phyloP scores from a whole-genome alignment of 73 alveolate genomes.

The Tetrahymena borealis region DNA sequence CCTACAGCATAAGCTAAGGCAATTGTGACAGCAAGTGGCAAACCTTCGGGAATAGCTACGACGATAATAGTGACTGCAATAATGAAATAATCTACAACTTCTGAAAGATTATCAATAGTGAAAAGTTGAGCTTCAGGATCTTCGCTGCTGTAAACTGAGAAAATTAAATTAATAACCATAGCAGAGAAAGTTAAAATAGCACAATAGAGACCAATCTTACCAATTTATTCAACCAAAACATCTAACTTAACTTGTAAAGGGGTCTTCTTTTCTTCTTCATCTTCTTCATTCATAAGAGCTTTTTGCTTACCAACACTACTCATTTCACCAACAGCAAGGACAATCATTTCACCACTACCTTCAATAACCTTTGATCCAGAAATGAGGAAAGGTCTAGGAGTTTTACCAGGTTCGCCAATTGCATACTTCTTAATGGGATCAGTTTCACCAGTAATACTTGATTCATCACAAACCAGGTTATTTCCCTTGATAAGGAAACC shows the following conservation, averaged over 20 bases:
- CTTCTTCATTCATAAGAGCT: constrained; percentile 48
- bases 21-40: constrained; percentile 94
- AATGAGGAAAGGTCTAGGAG: constrained; percentile 76
- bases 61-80: constrained; percentile 89
- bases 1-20: constrained; percentile 86
- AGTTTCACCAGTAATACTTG: constrained; percentile 91
- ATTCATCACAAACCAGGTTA: constrained; percentile 81
- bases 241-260: constrained; percentile 84
- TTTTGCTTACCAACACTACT: constrained; percentile 73
- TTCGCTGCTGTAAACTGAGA: constrained; percentile 34
- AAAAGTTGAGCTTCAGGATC: constrained; percentile 52
- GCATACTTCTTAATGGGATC: constrained; percentile 74
- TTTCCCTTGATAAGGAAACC: constrained; percentile 74
- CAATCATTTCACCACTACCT: constrained; percentile 80
- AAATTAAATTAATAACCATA: constrained; percentile 59
- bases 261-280: constrained; percentile 76
- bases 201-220: constrained; percentile 74
- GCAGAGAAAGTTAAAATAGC: constrained; percentile 75
- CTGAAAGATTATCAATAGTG: constrained; percentile 59
- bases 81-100: constrained; percentile 69
- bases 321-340: constrained; percentile 87
- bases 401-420: constrained; percentile 48
- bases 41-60: constrained; percentile 96
- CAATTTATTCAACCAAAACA: constrained; percentile 83
- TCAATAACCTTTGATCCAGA: constrained; percentile 77